phyloP scores from a whole-genome alignment of 2,329 filamentous ascomycete genomes.

The Fusarium vanettenii region DNA sequence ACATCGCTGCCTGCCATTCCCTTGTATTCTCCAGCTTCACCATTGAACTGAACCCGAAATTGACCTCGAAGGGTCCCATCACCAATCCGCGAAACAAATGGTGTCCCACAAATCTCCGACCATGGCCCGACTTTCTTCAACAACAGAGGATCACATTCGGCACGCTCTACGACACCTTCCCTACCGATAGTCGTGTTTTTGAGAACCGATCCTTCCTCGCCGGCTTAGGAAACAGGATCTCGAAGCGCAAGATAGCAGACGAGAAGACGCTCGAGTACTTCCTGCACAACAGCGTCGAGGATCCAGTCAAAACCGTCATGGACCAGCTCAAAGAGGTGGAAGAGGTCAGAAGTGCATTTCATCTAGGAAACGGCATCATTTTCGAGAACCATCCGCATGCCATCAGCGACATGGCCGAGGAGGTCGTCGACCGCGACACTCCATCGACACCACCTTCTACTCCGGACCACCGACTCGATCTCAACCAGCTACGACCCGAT shows the following conservation, averaged over 20 bases:
- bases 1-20: background rate
- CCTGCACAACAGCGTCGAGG: conserved; percentile 43
- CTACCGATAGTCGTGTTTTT: background rate
- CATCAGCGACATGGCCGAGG: conserved; percentile 41
- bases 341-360: conserved; percentile 32
- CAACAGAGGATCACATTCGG: background rate
- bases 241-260: background rate
- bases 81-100: background rate
- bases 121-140: background rate
- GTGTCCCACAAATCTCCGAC: background rate
- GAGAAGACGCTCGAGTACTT: conserved; percentile 48
- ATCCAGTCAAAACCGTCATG: conserved; percentile 46
- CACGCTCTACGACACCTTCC: background rate
- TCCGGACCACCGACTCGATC: conserved; percentile 17
- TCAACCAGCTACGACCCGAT: conserved; percentile 38
- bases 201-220: background rate
- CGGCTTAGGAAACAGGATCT: background rate
- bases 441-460: conserved; percentile 30
- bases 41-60: background rate
- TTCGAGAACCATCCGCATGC: conserved; percentile 48
- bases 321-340: conserved; percentile 41
- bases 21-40: background rate
- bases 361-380: conserved; percentile 45
- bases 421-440: conserved; percentile 39
- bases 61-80: background rate